Evolutionary conservation across 108 stramenopile genomes (phyloP).

Genomic region (Cylindrotheca closterium): DNA sequence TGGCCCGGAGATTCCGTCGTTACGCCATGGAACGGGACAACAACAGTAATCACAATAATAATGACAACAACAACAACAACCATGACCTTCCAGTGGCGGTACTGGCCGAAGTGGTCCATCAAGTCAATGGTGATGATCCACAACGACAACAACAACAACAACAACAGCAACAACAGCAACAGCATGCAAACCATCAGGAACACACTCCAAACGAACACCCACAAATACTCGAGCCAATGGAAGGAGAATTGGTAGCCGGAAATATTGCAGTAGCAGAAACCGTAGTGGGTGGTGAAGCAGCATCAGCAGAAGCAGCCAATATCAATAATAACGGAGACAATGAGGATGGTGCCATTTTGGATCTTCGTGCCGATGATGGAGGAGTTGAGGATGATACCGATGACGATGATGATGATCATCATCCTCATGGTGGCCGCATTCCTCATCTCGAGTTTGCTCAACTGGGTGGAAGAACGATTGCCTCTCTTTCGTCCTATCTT

Average conservation of each 20-base stretch:
- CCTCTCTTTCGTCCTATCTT: constrained; percentile 15
- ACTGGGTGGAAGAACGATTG: not conserved
- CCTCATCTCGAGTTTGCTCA: not conserved
- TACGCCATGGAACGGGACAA: too few species aligned
- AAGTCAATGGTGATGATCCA: not conserved
- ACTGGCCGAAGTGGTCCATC: constrained; percentile 1
- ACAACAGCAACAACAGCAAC: constrained; percentile 2
- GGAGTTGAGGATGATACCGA: not conserved
- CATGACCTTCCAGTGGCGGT: constrained; percentile 16
- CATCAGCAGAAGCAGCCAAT: not conserved
- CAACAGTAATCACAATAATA: not conserved
- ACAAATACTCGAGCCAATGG: not conserved
- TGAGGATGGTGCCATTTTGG: not conserved
- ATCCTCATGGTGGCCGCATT: not conserved
- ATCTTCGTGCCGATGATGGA: not conserved
- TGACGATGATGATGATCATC: not conserved
- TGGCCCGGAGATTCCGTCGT: too few species aligned
- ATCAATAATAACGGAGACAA: not conserved
- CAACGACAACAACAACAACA: constrained; percentile 10
- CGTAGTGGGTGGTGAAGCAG: not conserved
- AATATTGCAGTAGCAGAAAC: not conserved
- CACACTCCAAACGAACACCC: not conserved
- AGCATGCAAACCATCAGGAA: not conserved
- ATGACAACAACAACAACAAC: constrained; percentile 2
- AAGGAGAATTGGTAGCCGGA: not conserved